Conservation (phyloP, 192 early-diverging fungal species). For the Pecoramyces ruminantium region DNA sequence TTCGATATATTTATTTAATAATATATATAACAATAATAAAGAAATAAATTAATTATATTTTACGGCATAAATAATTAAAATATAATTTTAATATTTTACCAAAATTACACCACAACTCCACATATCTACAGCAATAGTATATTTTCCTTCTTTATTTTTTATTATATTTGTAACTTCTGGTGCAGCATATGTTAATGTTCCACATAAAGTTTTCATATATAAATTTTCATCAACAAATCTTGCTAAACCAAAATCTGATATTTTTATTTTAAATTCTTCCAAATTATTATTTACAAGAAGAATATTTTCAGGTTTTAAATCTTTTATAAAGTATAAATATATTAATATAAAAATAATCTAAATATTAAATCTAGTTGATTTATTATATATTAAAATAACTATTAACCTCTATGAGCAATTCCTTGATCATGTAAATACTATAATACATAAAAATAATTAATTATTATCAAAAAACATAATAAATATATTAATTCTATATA, state of each 20-base stretch:
- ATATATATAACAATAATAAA: too few species aligned
- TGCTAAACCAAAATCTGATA: constrained; percentile 91
- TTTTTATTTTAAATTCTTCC: constrained; percentile 50
- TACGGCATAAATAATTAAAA: too few species aligned
- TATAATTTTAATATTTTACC: neutral
- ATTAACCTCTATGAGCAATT: neutral
- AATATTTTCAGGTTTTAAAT: neutral
- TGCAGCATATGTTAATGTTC: constrained; percentile 79
- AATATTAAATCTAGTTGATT: too few species aligned
- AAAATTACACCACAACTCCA: constrained; percentile 90
- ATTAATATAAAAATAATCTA: too few species aligned
- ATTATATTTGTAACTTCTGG: constrained; percentile 60
- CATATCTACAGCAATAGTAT: constrained; percentile 66
- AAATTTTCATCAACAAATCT: constrained; percentile 48
- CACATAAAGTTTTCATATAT: constrained; percentile 63
- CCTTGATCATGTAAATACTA: neutral
- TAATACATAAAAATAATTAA: too few species aligned
- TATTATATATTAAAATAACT: too few species aligned
- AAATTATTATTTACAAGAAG: neutral
- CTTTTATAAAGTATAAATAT: neutral
- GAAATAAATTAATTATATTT: too few species aligned
- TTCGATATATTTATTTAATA: too few species aligned
- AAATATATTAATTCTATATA: too few species aligned
- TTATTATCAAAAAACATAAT: too few species aligned
- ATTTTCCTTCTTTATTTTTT: constrained; percentile 21